A percentile compares a stretch with the other conserved stretches of the same genome.
Evolutionary conservation across 192 early-diverging fungal genomes (phyloP).

Genomic region (Umbelopsis ramanniana): DNA sequence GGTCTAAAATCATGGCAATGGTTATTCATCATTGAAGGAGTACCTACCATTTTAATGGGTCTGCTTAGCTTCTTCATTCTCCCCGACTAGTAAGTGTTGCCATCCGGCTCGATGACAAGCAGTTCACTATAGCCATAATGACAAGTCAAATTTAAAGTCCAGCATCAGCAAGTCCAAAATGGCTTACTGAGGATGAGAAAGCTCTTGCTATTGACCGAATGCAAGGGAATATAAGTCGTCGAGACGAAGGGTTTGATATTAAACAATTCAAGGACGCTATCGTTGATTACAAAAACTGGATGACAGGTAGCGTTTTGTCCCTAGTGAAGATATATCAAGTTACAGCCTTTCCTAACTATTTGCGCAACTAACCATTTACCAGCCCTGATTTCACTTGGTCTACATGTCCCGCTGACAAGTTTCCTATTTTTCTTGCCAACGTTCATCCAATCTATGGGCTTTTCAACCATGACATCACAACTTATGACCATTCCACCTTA

Average conservation of each 20-base stretch:
- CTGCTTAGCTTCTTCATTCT: constrained; percentile 55
- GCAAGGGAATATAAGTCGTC: constrained; percentile 25
- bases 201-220: constrained; percentile 41
- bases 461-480: constrained; percentile 43
- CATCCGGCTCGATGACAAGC: background rate
- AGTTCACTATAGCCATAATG: background rate
- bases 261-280: constrained; percentile 41
- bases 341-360: background rate
- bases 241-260: constrained; percentile 26
- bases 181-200: constrained; percentile 41
- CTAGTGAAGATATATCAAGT: background rate
- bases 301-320: background rate
- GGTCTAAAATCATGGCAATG: constrained; percentile 69
- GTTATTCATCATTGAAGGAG: constrained; percentile 73
- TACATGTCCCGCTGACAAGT: constrained; percentile 56
- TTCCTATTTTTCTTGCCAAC: constrained; percentile 57
- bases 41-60: constrained; percentile 62
- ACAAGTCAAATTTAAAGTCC: constrained; percentile 13
- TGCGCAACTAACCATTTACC: background rate
- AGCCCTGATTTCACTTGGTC: constrained; percentile 35
- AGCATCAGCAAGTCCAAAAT: constrained; percentile 39
- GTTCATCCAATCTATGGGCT: constrained; percentile 52
- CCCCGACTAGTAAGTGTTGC: constrained; percentile 41
- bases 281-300: constrained; percentile 38
- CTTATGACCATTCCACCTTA: constrained; percentile 50